Conservation (phyloP, 768 basidiomycete genomes). For the Antrodiella citrinella region DNA sequence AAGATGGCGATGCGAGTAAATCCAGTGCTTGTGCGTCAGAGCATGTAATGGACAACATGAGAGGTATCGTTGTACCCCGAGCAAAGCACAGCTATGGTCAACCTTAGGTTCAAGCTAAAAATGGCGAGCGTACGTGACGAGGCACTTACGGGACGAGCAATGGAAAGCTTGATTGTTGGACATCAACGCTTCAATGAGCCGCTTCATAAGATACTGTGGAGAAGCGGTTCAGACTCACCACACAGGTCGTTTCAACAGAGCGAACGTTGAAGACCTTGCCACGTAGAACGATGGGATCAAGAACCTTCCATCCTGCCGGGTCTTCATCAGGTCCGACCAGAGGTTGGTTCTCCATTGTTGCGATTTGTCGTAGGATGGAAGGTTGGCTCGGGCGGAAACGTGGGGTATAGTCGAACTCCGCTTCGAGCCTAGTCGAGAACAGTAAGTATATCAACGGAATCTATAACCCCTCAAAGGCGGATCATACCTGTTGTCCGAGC, state of each 20-base stretch:
- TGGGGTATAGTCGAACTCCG: slow-evolving; percentile 13
- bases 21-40: slow-evolving; percentile 14
- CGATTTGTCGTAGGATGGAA: slow-evolving; percentile 15
- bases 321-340: slow-evolving; percentile 17
- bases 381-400: slow-evolving; percentile 14
- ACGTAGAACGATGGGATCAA: slow-evolving; percentile 5
- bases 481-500: slow-evolving; percentile 9
- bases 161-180: slow-evolving; percentile 6
- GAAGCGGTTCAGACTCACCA: slow-evolving; percentile 4
- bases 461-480: not conserved
- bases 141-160: slow-evolving; percentile 12
- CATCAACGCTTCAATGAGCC: not conserved
- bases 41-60: slow-evolving; percentile 7
- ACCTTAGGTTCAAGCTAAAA: not conserved
- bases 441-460: not conserved
- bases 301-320: slow-evolving; percentile 18
- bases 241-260: slow-evolving; percentile 8
- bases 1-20: slow-evolving; percentile 10
- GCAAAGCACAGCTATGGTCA: slow-evolving; percentile 14
- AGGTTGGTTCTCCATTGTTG: slow-evolving; percentile 14
- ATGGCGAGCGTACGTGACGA: no score
- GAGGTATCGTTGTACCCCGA: slow-evolving; percentile 14
- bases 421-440: slow-evolving; percentile 9
- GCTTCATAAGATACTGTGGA: not conserved
- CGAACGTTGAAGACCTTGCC: slow-evolving; percentile 17